Evolutionary conservation across 192 early-diverging fungal species (phyloP).

Genomic region (Jimgerdemannia lactiflua): DNA sequence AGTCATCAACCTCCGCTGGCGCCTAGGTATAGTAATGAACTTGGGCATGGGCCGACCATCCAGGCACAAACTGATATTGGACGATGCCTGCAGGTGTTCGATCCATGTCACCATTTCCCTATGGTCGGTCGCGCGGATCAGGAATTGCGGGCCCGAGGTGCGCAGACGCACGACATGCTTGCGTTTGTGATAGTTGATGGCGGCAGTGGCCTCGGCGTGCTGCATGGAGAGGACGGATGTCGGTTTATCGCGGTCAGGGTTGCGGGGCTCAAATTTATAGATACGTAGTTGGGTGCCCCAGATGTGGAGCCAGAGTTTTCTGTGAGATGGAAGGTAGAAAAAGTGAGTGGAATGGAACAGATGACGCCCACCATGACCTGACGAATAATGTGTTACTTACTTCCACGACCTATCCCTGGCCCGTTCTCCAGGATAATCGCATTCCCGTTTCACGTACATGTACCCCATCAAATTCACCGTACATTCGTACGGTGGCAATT

Average conservation of each 20-base stretch:
- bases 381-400: conserved; percentile 16
- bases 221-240: conserved; percentile 39
- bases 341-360: background rate
- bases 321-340: conserved; percentile 6
- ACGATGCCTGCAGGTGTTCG: conserved; percentile 41
- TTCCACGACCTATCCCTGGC: conserved; percentile 46
- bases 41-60: conserved; percentile 44
- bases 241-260: conserved; percentile 27
- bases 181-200: conserved; percentile 41
- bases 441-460: conserved; percentile 41
- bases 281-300: conserved; percentile 38
- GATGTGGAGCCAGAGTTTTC: conserved; percentile 38
- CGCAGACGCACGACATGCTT: conserved; percentile 42
- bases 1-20: conserved; percentile 13
- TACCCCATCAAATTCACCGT: conserved; percentile 40
- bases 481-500: conserved; percentile 42
- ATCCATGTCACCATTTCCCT: conserved; percentile 39
- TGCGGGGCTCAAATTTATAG: conserved; percentile 32
- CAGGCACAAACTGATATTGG: conserved; percentile 44
- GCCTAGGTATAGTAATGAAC: conserved; percentile 39
- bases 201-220: conserved; percentile 30
- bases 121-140: conserved; percentile 34
- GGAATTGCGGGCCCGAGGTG: conserved; percentile 35
- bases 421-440: conserved; percentile 23
- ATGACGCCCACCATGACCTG: too few species aligned